Percentiles rank a stretch among this genome's conserved stretches.
Evolutionary conservation across 1,139 yeast species (phyloP).

Genomic region (Yamadazyma oceani): DNA sequence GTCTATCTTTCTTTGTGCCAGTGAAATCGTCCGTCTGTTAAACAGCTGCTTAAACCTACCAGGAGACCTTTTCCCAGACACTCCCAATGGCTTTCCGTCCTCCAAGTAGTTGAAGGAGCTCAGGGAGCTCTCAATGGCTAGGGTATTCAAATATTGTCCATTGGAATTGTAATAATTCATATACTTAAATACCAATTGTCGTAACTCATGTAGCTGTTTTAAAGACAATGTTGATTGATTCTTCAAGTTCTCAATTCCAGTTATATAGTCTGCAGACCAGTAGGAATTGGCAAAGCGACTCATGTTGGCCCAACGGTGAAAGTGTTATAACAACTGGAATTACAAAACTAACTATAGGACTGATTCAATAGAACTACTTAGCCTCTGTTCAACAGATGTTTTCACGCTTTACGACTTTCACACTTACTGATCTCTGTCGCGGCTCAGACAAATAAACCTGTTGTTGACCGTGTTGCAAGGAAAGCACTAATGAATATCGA

Average conservation of each 20-base stretch:
- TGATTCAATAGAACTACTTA: too few species aligned
- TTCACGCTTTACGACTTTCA: too few species aligned
- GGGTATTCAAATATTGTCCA: conserved; percentile 31
- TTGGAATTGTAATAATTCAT: conserved; percentile 40
- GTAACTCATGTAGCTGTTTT: conserved; percentile 42
- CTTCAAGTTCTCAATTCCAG: conserved; percentile 35
- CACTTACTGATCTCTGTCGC: conserved; percentile 1
- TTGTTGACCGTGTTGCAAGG: not conserved
- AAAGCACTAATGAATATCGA: not conserved
- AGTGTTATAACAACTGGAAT: too few species aligned
- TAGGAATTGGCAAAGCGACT: conserved; percentile 21
- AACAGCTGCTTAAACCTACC: not conserved
- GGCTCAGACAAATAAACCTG: not conserved
- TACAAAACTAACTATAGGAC: too few species aligned
- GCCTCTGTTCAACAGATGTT: too few species aligned
- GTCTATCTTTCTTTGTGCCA: conserved; percentile 8
- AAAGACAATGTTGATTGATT: conserved; percentile 35
- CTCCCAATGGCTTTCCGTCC: conserved; percentile 3
- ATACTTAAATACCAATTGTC: conserved; percentile 39
- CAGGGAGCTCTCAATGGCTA: conserved; percentile 7
- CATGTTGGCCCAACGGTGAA: conserved; percentile 1
- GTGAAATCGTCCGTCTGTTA: conserved; percentile 14
- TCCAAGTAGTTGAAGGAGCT: not conserved
- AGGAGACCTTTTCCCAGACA: conserved; percentile 3
- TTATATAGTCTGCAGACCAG: conserved; percentile 46